Evolutionary conservation across 139 green algal genomes (phyloP), one percentile per base, ranked within the genome.

Genomic region (Chlorella vulgaris): DNA sequence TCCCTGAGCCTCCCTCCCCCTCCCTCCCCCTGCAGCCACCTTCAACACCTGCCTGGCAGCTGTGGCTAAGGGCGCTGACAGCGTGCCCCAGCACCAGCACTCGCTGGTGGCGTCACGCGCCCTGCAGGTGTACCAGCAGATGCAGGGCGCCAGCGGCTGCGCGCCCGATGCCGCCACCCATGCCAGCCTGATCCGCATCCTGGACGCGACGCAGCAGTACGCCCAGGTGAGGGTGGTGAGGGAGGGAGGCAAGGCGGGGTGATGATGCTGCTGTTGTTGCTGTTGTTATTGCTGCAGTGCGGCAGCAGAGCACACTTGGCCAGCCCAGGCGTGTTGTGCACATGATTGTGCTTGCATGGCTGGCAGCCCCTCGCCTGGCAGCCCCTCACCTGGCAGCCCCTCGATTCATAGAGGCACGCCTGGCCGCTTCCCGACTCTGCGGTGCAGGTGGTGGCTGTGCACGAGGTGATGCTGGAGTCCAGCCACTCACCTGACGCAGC

Each of bases 111-210:
- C 83, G 3, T 67, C 82, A 24, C 39, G 75, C n/a, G 81, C 63
- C 36, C 47, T 24, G 62, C 82, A 86, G 74, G 53, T 86, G 74
- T 83, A 74, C 71, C 26, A 73, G 38, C 51, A 78, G 71, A 83
- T 86, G 82, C 82, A 69, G 61, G 33, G 42, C 62, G 60, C 65
- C 53, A 33, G 28, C 0, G 74, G 47, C 19, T 69, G 50, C 31
- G 24, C 66, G 29, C 74, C 76, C 18, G 82, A 86, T 66, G 38
- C 50, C 50, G 42, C 21, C 65, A 83, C 76, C 36, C 73, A 53
- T 24, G 18, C 71, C 35, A 31, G 31, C 31, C 78, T 86, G 18
- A n/a, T 84, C 43, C 6, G 5, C 33, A 75, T 83, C 38, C 69
- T 86, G 47, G 47, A 36, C 31, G 63, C 66, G 21, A 61, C 66